phyloP scores from a whole-genome alignment of 140 eudicot species.

The Anethum foeniculum region DNA sequence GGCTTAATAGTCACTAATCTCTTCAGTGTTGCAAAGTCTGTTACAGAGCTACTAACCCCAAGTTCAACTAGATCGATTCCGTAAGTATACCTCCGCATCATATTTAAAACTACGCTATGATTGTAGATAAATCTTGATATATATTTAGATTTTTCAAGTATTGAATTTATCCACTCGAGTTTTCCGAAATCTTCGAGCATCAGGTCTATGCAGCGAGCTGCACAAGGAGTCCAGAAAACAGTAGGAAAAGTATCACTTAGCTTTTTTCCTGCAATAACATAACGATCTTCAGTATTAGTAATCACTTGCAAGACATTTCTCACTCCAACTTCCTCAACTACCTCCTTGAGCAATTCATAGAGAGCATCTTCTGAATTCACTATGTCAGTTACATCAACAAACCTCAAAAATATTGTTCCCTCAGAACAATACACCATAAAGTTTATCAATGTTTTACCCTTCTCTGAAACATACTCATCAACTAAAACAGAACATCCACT shows the following conservation, averaged over 20 bases:
- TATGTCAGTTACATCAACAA: constrained; percentile 55
- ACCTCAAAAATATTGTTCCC: constrained; percentile 71
- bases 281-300: constrained; percentile 53
- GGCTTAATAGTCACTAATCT: constrained; percentile 64
- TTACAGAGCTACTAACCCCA: constrained; percentile 45
- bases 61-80: constrained; percentile 74
- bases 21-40: constrained; percentile 67
- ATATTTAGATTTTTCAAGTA: constrained; percentile 68
- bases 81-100: constrained; percentile 79
- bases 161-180: constrained; percentile 56
- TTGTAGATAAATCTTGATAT: constrained; percentile 77
- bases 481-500: constrained; percentile 81
- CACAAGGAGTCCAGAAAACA: constrained; percentile 89
- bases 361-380: constrained; percentile 40
- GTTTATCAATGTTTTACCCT: constrained; percentile 44
- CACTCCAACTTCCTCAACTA: constrained; percentile 79
- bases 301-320: constrained; percentile 72
- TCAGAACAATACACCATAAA: constrained; percentile 74
- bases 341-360: constrained; percentile 50
- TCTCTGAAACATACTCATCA: constrained; percentile 56
- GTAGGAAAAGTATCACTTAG: constrained; percentile 51
- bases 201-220: constrained; percentile 58
- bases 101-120: constrained; percentile 48
- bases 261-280: constrained; percentile 56
- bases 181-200: constrained; percentile 71